Conservation (phyloP, 2,329 filamentous ascomycete genomes). For the Trichoderma gracile region DNA sequence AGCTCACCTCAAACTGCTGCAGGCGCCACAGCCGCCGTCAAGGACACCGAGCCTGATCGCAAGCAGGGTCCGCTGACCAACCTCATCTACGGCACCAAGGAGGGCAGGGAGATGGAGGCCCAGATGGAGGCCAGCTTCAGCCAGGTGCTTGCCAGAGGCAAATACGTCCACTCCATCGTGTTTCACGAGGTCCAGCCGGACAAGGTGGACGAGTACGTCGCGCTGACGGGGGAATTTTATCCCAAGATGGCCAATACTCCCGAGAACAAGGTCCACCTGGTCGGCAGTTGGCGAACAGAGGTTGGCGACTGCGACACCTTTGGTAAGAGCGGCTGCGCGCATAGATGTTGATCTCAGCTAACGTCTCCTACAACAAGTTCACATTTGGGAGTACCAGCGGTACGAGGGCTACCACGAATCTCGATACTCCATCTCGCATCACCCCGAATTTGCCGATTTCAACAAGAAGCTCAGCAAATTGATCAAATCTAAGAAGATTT, state of each 20-base stretch:
- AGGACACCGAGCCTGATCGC: slow-evolving; percentile 59
- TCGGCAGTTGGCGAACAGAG: slow-evolving; percentile 97
- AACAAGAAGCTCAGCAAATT: slow-evolving; percentile 82
- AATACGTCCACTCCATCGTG: slow-evolving; percentile 97
- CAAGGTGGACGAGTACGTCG: slow-evolving; percentile 90
- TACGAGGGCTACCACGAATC: slow-evolving; percentile 96
- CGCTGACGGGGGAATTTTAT: slow-evolving; percentile 89
- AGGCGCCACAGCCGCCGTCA: slow-evolving; percentile 54
- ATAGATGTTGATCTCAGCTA: not conserved
- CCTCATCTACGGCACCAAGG: slow-evolving; percentile 95
- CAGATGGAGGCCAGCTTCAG: slow-evolving; percentile 97
- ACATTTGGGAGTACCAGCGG: slow-evolving; percentile 99
- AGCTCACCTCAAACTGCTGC: slow-evolving; percentile 40
- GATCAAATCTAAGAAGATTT: slow-evolving; percentile 80
- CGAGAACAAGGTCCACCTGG: slow-evolving; percentile 92
- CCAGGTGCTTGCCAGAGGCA: slow-evolving; percentile 89
- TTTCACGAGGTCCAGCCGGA: slow-evolving; percentile 95
- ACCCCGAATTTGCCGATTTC: slow-evolving; percentile 82
- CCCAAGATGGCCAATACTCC: slow-evolving; percentile 80
- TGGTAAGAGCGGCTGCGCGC: slow-evolving; percentile 54
- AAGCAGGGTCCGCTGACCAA: slow-evolving; percentile 75
- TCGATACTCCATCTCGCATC: slow-evolving; percentile 76
- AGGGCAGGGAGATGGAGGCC: slow-evolving; percentile 89
- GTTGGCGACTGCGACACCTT: slow-evolving; percentile 97
- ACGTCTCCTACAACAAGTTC: slow-evolving; percentile 58